phyloP scores from a whole-genome alignment of 345 rosid genomes.

The Citrus sinensis region DNA sequence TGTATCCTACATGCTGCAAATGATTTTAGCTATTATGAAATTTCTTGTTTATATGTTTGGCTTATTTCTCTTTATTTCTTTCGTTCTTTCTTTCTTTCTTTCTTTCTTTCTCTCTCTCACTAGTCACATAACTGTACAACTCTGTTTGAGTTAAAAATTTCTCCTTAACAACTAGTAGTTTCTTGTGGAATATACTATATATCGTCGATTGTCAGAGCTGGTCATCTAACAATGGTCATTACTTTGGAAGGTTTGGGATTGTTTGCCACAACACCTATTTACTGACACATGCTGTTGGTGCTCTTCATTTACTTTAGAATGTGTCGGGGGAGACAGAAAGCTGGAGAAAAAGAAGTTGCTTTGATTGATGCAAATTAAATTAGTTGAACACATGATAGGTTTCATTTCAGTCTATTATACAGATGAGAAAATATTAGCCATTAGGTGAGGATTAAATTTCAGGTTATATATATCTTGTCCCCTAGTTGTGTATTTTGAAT shows the following conservation, averaged over 20 bases:
- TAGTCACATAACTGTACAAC: background rate
- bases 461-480: background rate
- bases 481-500: background rate
- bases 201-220: slow-evolving; percentile 11
- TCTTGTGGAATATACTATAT: slow-evolving; percentile 4
- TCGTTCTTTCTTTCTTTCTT: background rate
- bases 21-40: background rate
- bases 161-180: slow-evolving; percentile 35
- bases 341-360: background rate
- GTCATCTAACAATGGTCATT: slow-evolving; percentile 24
- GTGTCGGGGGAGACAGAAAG: background rate
- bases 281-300: slow-evolving; percentile 14
- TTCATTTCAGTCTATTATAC: background rate
- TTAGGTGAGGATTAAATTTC: background rate
- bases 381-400: background rate
- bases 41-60: slow-evolving; percentile 3
- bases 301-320: slow-evolving; percentile 12
- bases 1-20: slow-evolving; percentile 49
- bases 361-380: background rate
- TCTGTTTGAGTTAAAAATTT: slow-evolving; percentile 2
- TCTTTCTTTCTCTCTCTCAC: background rate
- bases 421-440: background rate
- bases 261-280: slow-evolving; percentile 20
- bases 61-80: background rate
- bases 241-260: slow-evolving; percentile 25